Conservation (phyloP, 306 rosid genomes). For the Trifolium fragiferum region DNA sequence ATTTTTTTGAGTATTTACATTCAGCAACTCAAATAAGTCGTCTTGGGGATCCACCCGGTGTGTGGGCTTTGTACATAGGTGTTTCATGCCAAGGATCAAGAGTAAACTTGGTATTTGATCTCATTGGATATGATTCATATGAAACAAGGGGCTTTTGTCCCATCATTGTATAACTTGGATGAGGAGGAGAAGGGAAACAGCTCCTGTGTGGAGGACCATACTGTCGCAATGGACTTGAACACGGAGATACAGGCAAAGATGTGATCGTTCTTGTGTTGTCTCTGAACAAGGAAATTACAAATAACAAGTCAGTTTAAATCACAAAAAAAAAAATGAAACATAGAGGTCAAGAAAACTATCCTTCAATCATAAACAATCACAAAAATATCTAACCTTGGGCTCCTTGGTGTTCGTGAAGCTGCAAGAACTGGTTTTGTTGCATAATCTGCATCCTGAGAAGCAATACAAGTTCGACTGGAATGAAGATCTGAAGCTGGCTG, state of each 20-base stretch:
- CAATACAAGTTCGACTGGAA: conserved; percentile 38
- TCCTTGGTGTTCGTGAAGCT: conserved; percentile 45
- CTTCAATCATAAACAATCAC: background rate
- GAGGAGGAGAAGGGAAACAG: conserved; percentile 83
- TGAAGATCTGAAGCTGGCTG: conserved; percentile 49
- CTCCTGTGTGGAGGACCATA: conserved; percentile 62
- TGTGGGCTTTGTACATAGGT: conserved; percentile 56
- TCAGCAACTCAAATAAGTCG: conserved; percentile 61
- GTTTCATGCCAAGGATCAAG: conserved; percentile 67
- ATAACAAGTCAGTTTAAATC: conserved; percentile 10
- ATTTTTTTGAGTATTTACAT: conserved; percentile 54
- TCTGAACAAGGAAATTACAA: conserved; percentile 51
- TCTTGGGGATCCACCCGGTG: conserved; percentile 84
- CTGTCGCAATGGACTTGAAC: conserved; percentile 86
- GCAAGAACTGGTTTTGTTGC: conserved; percentile 41
- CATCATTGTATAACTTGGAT: conserved; percentile 57
- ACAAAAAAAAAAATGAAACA: conserved; percentile 11
- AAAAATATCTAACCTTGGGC: conserved; percentile 45
- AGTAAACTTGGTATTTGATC: conserved; percentile 56
- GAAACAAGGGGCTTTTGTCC: conserved; percentile 61
- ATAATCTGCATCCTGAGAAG: conserved; percentile 49
- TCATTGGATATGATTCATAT: conserved; percentile 57
- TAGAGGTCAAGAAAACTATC: conserved; percentile 10
- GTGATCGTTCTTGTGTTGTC: conserved; percentile 70
- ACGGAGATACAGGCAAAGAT: conserved; percentile 89